Percentiles rank a stretch among this genome's conserved stretches.
These are phyloP conservation scores for Colletotrichum musae DNA, from an alignment of 2,329 filamentous ascomycete species.

Conservation along the genomic window DNA sequence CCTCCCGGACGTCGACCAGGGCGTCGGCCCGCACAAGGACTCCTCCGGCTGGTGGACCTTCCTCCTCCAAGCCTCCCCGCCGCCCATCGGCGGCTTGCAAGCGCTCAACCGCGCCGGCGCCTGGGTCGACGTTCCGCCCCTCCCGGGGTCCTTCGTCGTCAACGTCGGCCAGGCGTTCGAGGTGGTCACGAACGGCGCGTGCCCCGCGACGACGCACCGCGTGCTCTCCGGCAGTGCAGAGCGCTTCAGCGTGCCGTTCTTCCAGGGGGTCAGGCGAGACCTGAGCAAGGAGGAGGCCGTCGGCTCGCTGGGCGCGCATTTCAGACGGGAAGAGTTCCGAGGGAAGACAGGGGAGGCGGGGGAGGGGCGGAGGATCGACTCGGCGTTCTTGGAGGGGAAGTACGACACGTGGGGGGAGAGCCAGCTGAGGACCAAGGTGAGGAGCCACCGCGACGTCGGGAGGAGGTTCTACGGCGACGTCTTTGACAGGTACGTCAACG, in stretches of 20 bases:
- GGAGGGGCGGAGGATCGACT: conserved; percentile 59
- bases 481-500: conserved; percentile 62
- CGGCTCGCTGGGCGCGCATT: conserved; percentile 55
- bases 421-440: conserved; percentile 67
- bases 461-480: conserved; percentile 62
- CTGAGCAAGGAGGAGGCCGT: conserved; percentile 61
- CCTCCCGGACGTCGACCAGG: conserved; percentile 54
- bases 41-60: conserved; percentile 77
- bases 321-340: conserved; percentile 43
- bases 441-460: conserved; percentile 65
- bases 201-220: conserved; percentile 66
- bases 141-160: conserved; percentile 67
- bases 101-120: conserved; percentile 62
- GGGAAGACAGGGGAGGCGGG: conserved; percentile 48
- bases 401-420: conserved; percentile 70
- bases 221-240: conserved; percentile 53
- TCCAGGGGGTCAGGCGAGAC: conserved; percentile 64
- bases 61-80: conserved; percentile 70
- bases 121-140: conserved; percentile 65
- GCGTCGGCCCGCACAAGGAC: conserved; percentile 74
- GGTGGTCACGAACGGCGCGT: conserved; percentile 67
- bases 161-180: conserved; percentile 73
- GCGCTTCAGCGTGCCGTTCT: conserved; percentile 61
- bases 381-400: conserved; percentile 62
- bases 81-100: conserved; percentile 64